These are phyloP conservation scores for Phytopythium ostracodes DNA, from an alignment of 352 stramenopile genomes.

Conservation along the genomic window DNA sequence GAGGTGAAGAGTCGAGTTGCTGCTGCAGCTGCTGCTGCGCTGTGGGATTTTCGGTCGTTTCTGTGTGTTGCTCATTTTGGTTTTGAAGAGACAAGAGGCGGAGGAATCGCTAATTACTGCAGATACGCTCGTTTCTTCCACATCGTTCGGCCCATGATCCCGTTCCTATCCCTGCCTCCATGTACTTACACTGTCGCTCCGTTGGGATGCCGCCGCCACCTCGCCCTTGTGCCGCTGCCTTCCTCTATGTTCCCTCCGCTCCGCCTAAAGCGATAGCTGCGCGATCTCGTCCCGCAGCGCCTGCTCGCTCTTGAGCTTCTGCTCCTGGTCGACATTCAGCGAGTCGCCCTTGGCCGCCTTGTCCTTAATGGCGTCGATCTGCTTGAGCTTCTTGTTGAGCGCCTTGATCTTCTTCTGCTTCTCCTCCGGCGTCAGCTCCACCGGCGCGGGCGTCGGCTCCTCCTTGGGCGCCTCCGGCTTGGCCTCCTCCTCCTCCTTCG, in stretches of 20 bases:
- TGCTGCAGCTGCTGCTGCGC: neutral
- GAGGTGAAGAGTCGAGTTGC: neutral
- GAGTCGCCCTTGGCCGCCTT: constrained; percentile 66
- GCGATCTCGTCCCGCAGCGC: constrained; percentile 63
- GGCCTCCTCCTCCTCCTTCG: constrained; percentile 14
- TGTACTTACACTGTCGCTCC: neutral
- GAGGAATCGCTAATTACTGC: neutral
- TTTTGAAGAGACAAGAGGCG: neutral
- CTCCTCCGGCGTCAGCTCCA: constrained; percentile 60
- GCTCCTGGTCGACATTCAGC: constrained; percentile 78
- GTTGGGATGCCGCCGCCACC: neutral
- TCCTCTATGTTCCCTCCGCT: neutral
- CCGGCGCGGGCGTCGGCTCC: constrained; percentile 13
- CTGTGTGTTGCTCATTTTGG: neutral
- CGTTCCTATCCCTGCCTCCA: neutral
- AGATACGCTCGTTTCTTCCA: neutral
- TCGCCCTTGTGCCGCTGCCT: neutral
- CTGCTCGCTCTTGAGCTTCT: constrained; percentile 68
- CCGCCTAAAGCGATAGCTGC: constrained; percentile 35
- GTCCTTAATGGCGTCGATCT: constrained; percentile 81
- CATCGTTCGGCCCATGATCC: too few relatives aligned
- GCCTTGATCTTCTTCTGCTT: constrained; percentile 86
- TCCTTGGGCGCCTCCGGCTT: constrained; percentile 3
- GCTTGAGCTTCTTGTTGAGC: constrained; percentile 85
- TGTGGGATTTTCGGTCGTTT: neutral